A percentile compares a stretch with the other conserved stretches of the same genome.
Conservation (phyloP, 345 rosid genomes). For the Boechera divaricarpa region DNA sequence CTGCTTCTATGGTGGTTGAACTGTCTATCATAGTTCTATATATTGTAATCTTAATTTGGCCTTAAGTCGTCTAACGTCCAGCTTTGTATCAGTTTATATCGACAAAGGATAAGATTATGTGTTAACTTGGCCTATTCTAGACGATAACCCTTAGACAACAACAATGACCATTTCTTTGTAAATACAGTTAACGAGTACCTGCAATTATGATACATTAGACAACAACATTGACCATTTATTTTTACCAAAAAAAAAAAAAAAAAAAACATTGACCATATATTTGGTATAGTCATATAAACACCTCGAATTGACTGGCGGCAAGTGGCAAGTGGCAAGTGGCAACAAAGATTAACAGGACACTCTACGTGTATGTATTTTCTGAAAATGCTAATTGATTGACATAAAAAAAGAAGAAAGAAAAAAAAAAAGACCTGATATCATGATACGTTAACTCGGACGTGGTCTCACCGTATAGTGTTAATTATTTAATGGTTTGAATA, state of each 20-base stretch:
- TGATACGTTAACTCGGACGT: conserved; percentile 3
- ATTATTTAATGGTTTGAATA: not conserved
- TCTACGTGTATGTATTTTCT: not conserved
- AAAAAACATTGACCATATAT: too few species aligned
- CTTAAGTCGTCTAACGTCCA: not conserved
- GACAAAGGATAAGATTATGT: not conserved
- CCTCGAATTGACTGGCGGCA: not conserved
- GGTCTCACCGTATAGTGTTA: conserved; percentile 1
- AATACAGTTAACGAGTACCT: not conserved
- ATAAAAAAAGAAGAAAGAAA: not conserved
- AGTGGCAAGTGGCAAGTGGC: conserved; percentile 7
- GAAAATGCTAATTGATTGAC: not conserved
- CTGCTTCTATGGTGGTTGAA: conserved; percentile 8
- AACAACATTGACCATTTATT: not conserved
- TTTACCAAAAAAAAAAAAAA: too few species aligned
- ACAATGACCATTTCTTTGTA: not conserved
- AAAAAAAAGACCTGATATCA: not conserved
- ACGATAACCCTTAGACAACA: not conserved
- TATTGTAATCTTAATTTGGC: not conserved
- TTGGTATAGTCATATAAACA: not conserved
- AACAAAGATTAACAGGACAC: not conserved
- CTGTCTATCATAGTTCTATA: not conserved
- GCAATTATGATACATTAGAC: not conserved
- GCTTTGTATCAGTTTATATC: not conserved
- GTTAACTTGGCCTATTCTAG: not conserved